Conservation (phyloP, 2,329 filamentous ascomycete species). For the Colletotrichum sojae region DNA sequence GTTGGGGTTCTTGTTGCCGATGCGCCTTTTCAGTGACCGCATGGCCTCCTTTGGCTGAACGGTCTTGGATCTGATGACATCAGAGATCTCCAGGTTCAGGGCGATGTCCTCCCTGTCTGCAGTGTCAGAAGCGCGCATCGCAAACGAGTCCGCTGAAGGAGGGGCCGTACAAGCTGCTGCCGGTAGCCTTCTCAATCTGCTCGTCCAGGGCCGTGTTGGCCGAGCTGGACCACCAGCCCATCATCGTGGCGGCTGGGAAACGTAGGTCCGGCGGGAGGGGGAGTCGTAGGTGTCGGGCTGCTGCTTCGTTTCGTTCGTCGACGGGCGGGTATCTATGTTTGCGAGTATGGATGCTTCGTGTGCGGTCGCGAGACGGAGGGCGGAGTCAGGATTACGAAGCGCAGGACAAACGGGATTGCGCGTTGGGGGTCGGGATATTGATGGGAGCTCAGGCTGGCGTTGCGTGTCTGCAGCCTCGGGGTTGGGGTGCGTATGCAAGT, state of each 20-base stretch:
- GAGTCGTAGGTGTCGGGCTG: too few species aligned
- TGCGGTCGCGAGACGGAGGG: constrained; percentile 14
- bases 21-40: constrained; percentile 92
- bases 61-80: constrained; percentile 96
- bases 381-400: constrained; percentile 18
- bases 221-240: constrained; percentile 97
- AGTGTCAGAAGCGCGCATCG: constrained; percentile 43
- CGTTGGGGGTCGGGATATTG: constrained; percentile 25
- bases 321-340: constrained; percentile 7
- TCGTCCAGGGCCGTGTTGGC: constrained; percentile 93
- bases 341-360: neutral
- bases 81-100: constrained; percentile 97
- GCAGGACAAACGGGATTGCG: constrained; percentile 19
- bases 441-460: constrained; percentile 31
- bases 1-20: constrained; percentile 98
- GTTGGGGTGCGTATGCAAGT: constrained; percentile 5
- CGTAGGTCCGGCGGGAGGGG: constrained; percentile 27
- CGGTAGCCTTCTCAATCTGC: constrained; percentile 95
- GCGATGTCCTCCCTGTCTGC: constrained; percentile 88
- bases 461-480: constrained; percentile 14
- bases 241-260: constrained; percentile 65
- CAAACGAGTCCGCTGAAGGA: constrained; percentile 6
- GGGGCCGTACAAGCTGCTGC: constrained; percentile 86
- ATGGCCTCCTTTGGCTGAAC: constrained; percentile 98
- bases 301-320: constrained; percentile 17